Base-by-base conservation (phyloP, 2,329 filamentous ascomycete genomes). In the Nectriaceae sp. region DNA sequence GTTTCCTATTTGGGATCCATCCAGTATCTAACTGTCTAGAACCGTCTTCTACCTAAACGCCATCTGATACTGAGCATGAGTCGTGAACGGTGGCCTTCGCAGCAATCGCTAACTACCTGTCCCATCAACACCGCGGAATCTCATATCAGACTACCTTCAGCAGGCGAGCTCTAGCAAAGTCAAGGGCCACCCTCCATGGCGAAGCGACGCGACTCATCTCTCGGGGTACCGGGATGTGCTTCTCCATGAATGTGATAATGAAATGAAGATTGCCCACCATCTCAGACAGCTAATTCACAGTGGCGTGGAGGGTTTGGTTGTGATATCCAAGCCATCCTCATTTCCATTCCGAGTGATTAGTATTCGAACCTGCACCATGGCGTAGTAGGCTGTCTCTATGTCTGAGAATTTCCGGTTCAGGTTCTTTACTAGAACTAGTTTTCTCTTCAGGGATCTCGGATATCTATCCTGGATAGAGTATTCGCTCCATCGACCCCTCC, bases 391-490 rank as follows among this genome's bases (percentile, higher is more conserved):
- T 8, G 26, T 31, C 15, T 31, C 26, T 15, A 31, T 31, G 8
- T 31, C 15, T 15, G 8, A 31, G 26, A 8, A 31, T 31, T 31
- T 8, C 26, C 8, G 15, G 26, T 31, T 31, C 8, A 31, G 15
- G 26, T 8, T 8, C 26, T n/a, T n/a, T n/a, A n/a, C n/a, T n/a
- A n/a, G n/a, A n/a, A n/a, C n/a, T n/a, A n/a, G n/a, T n/a, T n/a
- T n/a, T n/a, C n/a, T n/a, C n/a, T n/a, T 8, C 26, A 31, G 26
- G 26, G 26, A 31, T 15, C 26, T 31, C 40, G 36, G 47, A 46
- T 47, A 31, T 35, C 53, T 56, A 50, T 56, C 59, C 43, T 36
- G 54, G 50, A 49, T 53, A 44, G 40, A 47, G 45, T 47, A 47
- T 33, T 61, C 11, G 41, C 44, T 47, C 45, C 24, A 40, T 48